Base-by-base conservation (phyloP, 805 yeast genomes). In the Starmerella apis region DNA sequence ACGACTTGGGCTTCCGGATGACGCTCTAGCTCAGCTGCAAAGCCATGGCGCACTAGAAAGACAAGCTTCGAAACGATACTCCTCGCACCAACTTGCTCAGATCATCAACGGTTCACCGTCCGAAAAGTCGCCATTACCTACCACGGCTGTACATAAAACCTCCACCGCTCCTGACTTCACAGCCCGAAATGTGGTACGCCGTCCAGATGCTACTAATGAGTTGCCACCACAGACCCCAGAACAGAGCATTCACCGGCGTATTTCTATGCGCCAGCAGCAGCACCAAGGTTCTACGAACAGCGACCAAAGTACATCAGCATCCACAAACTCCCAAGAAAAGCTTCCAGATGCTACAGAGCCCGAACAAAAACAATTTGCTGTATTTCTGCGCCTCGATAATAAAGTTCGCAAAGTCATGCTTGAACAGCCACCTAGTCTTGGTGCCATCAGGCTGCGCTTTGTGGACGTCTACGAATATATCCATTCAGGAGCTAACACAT, bases 11-110 rank as follows among this genome's bases (percentile, higher is more conserved):
- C 14, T 31, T 9, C 46, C 46, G 27, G 37, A 61, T 19, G 86
- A 82, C 58, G 86, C 95, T 0, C 70, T 88, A 25, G 71, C 79
- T 0, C 85, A 84, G 57, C 70, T 90, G 9, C 95, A 90, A 60
- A 79, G 81, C 42, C 86, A 88, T 3, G 85, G 84, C 43, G 82
- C 85, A 2, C 69, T 92, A 28, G 94, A 83, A 69, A 75, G 99
- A 57, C 76, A 96, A 54, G 99, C 97, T 0, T 88, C 96, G 0
- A 82, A 90, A 58, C 71, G 98, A 49, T 90, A 83, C 62, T 86
- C 96, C 4, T 96, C 96, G 0, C 90, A 88, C 54, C 97, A 90
- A 61, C 81, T 81, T 66, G 86, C 94, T 1, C 84, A 83, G 59
- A 71, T 84, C 18, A 45, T 52, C 42, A 56, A 54, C 28, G 59